A percentile compares a stretch with the other conserved stretches of the same genome.
phyloP scores from a whole-genome alignment of 768 basidiomycete genomes.

The Pleurotus tuoliensis region DNA sequence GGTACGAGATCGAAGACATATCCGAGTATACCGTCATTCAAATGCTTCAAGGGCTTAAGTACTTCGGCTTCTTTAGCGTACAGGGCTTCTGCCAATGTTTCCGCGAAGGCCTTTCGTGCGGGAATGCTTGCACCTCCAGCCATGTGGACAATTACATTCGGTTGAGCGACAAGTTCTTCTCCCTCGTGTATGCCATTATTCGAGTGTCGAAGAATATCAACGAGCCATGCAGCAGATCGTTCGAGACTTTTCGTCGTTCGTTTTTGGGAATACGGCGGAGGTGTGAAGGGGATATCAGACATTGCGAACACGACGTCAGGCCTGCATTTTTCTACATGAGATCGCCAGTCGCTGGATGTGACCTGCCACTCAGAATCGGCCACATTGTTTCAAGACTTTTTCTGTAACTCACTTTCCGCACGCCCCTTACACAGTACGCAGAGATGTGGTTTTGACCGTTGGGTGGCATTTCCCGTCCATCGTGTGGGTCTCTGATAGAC shows the following conservation, averaged over 20 bases:
- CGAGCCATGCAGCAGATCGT: constrained; percentile 62
- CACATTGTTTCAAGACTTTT: too few species aligned
- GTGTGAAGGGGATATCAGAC: constrained; percentile 64
- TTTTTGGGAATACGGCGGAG: constrained; percentile 71
- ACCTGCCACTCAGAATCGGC: constrained; percentile 36
- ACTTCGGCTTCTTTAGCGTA: constrained; percentile 51
- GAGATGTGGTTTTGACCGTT: constrained; percentile 59
- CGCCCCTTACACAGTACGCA: constrained; percentile 61
- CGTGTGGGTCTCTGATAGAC: constrained; percentile 61
- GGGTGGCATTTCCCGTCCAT: constrained; percentile 65
- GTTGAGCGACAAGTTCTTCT: not conserved
- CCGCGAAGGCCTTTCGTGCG: constrained; percentile 64
- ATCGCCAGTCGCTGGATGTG: constrained; percentile 49
- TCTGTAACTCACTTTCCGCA: constrained; percentile 54
- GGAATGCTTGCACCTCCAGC: constrained; percentile 51
- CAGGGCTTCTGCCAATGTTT: constrained; percentile 51
- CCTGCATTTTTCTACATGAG: constrained; percentile 44
- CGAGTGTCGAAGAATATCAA: constrained; percentile 40
- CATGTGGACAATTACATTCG: constrained; percentile 64
- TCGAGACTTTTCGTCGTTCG: constrained; percentile 74
- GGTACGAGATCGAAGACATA: constrained; percentile 70
- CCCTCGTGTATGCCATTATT: not conserved
- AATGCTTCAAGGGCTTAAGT: constrained; percentile 43
- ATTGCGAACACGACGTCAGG: constrained; percentile 75
- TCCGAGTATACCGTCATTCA: constrained; percentile 69